These are phyloP conservation scores for Salix purpurea DNA, from an alignment of 345 rosid genomes.

Conservation along the genomic window DNA sequence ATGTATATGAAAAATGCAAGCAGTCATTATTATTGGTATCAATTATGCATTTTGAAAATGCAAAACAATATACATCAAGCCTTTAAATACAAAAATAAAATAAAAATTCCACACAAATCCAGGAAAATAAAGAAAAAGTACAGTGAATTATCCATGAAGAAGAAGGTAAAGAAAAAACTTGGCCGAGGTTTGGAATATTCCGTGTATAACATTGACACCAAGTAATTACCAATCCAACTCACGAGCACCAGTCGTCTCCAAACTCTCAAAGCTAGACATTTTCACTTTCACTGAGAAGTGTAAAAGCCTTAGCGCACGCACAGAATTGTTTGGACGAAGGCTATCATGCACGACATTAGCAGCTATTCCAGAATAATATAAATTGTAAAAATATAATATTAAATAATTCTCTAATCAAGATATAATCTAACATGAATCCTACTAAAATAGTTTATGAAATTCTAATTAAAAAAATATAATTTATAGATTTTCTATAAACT, in stretches of 20 bases:
- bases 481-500: too few species aligned
- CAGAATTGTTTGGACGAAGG: too few species aligned
- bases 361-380: too few species aligned
- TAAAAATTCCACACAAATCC: neutral
- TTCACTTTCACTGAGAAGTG: conserved; percentile 47
- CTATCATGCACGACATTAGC: too few species aligned
- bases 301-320: conserved; percentile 31
- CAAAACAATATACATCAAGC: neutral
- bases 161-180: neutral
- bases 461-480: too few species aligned
- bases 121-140: neutral
- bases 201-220: too few species aligned
- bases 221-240: conserved; percentile 33
- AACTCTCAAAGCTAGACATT: conserved; percentile 39
- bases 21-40: neutral
- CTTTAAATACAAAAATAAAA: neutral
- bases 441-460: too few species aligned
- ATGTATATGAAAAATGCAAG: too few species aligned
- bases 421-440: too few species aligned
- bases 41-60: neutral
- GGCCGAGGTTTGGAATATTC: neutral
- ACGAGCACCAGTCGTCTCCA: conserved; percentile 37
- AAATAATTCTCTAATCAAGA: too few species aligned
- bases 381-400: too few species aligned
- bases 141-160: neutral